Evolutionary conservation across 768 basidiomycete genomes (phyloP).

Genomic region (Auricularia sp.): DNA sequence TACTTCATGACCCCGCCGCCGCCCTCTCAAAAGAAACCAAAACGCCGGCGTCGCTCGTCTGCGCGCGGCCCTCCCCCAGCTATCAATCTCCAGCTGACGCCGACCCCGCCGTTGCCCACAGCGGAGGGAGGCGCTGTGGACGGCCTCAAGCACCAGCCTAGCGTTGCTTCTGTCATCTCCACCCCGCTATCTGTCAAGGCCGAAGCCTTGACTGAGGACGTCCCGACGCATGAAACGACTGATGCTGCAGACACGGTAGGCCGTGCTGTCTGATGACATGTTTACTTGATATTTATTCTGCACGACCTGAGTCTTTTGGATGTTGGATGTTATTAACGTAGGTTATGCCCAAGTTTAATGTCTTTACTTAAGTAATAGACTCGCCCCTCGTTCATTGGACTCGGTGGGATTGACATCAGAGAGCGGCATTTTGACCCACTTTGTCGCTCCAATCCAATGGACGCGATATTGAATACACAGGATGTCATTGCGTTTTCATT

Average conservation of each 20-base stretch:
- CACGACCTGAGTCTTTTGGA: no score
- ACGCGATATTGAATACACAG: no score
- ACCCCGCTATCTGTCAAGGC: neutral
- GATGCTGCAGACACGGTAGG: neutral
- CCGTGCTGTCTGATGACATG: no score
- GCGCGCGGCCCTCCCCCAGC: neutral
- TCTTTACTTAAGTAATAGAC: neutral
- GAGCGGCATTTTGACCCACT: neutral
- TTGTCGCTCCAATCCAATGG: neutral
- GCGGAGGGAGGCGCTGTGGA: neutral
- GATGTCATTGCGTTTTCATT: neutral
- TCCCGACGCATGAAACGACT: neutral
- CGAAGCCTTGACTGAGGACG: neutral
- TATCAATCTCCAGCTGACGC: neutral
- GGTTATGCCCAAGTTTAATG: no score
- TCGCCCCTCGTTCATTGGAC: neutral
- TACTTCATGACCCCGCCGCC: neutral
- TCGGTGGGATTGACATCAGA: no score
- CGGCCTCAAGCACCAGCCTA: neutral
- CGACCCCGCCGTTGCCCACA: neutral
- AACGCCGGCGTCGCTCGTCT: neutral
- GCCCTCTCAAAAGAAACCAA: neutral
- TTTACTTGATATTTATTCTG: no score
- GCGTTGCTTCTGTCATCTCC: neutral
- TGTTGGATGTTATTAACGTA: no score